Evolutionary conservation across 257 asterid species (phyloP), one percentile per base, ranked within the genome.

Genomic region (Capsicum pubescens): DNA sequence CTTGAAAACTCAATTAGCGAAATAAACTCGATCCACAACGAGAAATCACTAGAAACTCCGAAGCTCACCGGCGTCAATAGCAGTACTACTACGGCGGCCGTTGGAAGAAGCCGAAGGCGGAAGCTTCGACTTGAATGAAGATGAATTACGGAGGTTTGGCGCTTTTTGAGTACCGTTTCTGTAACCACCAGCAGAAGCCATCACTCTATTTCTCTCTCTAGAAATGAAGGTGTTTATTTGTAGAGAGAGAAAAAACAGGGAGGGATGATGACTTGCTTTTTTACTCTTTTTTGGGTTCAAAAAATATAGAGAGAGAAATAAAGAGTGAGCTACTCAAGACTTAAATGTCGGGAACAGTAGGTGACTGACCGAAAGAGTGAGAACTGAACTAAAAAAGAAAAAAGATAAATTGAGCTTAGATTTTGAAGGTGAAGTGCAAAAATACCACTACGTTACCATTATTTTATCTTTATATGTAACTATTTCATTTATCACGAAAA

Each of bases 51-150:
- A 54, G 81, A 19, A 80, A 87, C 74, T 42, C 64, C n/a, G 50
- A 76, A 86, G 89, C 93, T 88, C 67, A 95, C 99, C 96, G 84
- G 95, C 90, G 86, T 89, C 96, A 6, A 87, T 88, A 57, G 42
- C 42, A 39, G 85, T 66, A 88, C 89, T 90, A 87, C 97, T 91
- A 83, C 99, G 97, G 89, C 99, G 99, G 66, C 85, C 88, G 88
- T 87, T 90, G 19, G 90, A 88, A 76, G 84, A 82, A 32, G 68
- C 52, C 14, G 97, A 50, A 84, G 94, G 87, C 48, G 94, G 90
- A 82, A 85, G 84, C 92, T 94, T 95, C 61, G 98, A 90, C 92
- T 95, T 95, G 86, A 95, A 92, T 15, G 99, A 94, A 72, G 98
- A 88, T 3, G 99, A 94, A 59, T 90, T 81, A 39, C 98, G 95